These are phyloP conservation scores for Tetracentron sinense DNA, from an alignment of 164 flowering plant genomes.

Conservation along the genomic window DNA sequence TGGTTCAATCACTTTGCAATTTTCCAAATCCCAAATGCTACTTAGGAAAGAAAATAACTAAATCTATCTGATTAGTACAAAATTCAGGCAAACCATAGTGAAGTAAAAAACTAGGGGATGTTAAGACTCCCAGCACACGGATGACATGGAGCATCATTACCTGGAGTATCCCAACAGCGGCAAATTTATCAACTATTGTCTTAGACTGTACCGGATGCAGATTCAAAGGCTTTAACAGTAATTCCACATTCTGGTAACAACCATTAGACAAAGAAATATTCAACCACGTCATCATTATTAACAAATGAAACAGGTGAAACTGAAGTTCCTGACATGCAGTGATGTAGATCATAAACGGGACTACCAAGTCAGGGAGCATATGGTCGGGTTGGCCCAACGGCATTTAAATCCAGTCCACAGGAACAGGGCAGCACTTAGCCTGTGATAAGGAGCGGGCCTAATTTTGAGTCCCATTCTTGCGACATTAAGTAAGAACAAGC, in stretches of 20 bases:
- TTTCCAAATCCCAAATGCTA: not conserved
- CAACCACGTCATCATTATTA: not conserved
- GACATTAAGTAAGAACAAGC: not conserved
- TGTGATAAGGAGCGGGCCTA: no score
- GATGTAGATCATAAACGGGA: not conserved
- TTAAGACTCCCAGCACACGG: not conserved
- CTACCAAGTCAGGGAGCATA: not conserved
- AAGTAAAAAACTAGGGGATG: not conserved
- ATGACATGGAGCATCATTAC: conserved; percentile 27
- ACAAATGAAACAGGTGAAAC: not conserved
- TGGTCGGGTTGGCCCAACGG: not conserved
- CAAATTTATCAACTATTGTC: conserved; percentile 76
- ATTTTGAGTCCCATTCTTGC: not conserved
- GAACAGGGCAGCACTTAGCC: not conserved
- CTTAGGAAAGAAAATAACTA: not conserved
- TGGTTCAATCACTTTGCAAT: not conserved
- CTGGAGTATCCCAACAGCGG: conserved; percentile 94
- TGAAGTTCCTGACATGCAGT: not conserved
- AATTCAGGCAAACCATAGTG: not conserved
- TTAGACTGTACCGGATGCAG: conserved; percentile 54
- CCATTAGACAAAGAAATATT: conserved; percentile 1
- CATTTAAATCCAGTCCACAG: not conserved
- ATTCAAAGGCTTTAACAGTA: conserved; percentile 44
- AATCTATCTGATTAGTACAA: not conserved
- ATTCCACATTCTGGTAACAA: conserved; percentile 52